These are phyloP conservation scores for Phragmites australis DNA, from an alignment of 176 grass and related monocot genomes.

Conservation along the genomic window DNA sequence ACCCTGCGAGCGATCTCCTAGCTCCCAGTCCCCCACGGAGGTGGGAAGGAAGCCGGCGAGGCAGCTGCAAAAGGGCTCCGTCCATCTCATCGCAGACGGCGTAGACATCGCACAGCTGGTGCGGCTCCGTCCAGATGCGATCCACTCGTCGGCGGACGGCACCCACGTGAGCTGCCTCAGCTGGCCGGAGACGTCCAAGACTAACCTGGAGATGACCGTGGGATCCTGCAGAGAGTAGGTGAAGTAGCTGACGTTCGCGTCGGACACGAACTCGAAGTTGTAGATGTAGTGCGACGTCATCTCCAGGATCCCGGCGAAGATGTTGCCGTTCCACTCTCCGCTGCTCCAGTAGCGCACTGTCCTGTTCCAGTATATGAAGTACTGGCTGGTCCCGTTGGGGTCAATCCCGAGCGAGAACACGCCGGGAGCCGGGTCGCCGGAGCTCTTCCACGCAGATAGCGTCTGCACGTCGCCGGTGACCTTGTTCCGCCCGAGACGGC, in stretches of 20 bases:
- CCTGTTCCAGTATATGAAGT: constrained; percentile 38
- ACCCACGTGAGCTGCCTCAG: constrained; percentile 46
- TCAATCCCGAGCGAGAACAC: constrained; percentile 44
- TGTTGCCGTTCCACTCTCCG: constrained; percentile 34
- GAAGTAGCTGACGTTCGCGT: constrained; percentile 50
- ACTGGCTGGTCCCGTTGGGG: constrained; percentile 39
- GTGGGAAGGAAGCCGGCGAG: constrained; percentile 29
- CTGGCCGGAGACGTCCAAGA: constrained; percentile 45
- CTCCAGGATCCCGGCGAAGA: constrained; percentile 45
- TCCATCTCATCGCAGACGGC: constrained; percentile 49
- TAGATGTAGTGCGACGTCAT: constrained; percentile 46
- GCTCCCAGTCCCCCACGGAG: constrained; percentile 19
- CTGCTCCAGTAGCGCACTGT: constrained; percentile 41
- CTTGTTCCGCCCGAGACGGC: constrained; percentile 41
- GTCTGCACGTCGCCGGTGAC: constrained; percentile 29
- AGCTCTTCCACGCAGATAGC: constrained; percentile 47
- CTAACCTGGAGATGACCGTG: constrained; percentile 35
- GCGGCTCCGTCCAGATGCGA: constrained; percentile 38
- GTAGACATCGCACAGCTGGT: constrained; percentile 42
- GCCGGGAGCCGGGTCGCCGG: constrained; percentile 42
- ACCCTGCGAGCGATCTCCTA: constrained; percentile 22
- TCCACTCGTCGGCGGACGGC: constrained; percentile 20
- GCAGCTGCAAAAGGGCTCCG: constrained; percentile 40
- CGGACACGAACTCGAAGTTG: constrained; percentile 37
- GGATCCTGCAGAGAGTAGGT: constrained; percentile 35